These are phyloP conservation scores for Bruguiera hainesii DNA, from an alignment of 441 rosid genomes.

Conservation along the genomic window DNA sequence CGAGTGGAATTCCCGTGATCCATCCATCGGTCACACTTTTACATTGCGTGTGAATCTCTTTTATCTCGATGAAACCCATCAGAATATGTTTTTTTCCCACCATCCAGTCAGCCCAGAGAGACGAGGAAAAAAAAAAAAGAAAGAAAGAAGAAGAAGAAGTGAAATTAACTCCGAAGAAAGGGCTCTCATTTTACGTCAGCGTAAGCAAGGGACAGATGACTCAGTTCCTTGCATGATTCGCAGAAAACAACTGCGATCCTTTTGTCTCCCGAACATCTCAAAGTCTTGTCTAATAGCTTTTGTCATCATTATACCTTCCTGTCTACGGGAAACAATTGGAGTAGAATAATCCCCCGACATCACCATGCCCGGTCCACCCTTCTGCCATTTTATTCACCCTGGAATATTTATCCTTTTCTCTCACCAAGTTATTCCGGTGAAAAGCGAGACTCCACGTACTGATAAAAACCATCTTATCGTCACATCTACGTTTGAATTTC, in stretches of 20 bases:
- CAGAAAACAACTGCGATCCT: constrained; percentile 21
- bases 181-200: constrained; percentile 27
- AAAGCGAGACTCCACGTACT: too few relatives aligned
- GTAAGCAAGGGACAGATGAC: constrained; percentile 36
- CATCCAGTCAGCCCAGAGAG: too few relatives aligned
- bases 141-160: too few relatives aligned
- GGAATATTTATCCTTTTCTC: constrained; percentile 18
- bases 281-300: constrained; percentile 5
- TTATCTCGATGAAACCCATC: constrained; percentile 26
- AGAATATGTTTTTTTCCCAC: not conserved
- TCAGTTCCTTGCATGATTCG: constrained; percentile 30
- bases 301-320: constrained; percentile 60
- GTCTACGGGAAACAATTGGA: constrained; percentile 62
- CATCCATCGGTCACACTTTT: constrained; percentile 70
- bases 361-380: constrained; percentile 19
- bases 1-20: constrained; percentile 57
- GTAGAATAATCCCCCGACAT: constrained; percentile 13
- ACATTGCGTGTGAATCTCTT: constrained; percentile 74
- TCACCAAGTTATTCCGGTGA: constrained; percentile 16
- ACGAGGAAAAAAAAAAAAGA: too few relatives aligned
- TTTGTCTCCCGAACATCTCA: constrained; percentile 15
- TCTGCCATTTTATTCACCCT: constrained; percentile 26
- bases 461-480: too few relatives aligned
- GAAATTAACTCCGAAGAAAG: not conserved
- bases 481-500: too few relatives aligned